phyloP scores from a whole-genome alignment of 2,329 filamentous ascomycete species.

The Amylocarpus encephaloides region DNA sequence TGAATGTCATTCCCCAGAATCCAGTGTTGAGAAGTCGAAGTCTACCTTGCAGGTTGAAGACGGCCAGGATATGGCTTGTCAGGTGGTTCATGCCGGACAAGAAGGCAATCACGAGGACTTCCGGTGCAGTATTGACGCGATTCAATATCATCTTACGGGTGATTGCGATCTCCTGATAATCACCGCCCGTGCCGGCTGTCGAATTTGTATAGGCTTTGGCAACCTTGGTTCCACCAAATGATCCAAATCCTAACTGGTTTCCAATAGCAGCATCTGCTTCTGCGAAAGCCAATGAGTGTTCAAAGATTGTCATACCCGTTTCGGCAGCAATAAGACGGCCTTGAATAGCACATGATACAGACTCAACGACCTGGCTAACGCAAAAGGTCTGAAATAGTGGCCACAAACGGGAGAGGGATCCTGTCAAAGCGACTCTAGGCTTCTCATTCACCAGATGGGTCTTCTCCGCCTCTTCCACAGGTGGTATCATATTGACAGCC shows the following conservation, averaged over 20 bases:
- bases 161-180: conserved; percentile 41
- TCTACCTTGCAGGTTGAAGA: conserved; percentile 71
- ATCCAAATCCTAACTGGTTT: conserved; percentile 67
- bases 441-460: conserved; percentile 5
- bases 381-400: conserved; percentile 65
- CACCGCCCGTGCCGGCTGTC: conserved; percentile 13
- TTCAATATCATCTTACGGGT: conserved; percentile 64
- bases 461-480: conserved; percentile 37
- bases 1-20: conserved; percentile 86
- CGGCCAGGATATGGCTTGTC: conserved; percentile 73
- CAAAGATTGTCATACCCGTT: conserved; percentile 93
- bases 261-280: conserved; percentile 87
- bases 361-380: conserved; percentile 81
- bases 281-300: conserved; percentile 91
- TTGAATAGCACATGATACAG: conserved; percentile 79
- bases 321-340: conserved; percentile 75
- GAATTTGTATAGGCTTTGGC: conserved; percentile 16
- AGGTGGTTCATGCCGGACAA: conserved; percentile 87
- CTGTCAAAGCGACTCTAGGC: conserved; percentile 33
- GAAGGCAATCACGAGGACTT: conserved; percentile 78
- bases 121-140: conserved; percentile 80
- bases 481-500: conserved; percentile 65
- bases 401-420: conserved; percentile 73
- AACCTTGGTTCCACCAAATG: conserved; percentile 35
- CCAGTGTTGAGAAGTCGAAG: conserved; percentile 82